Percentiles rank a stretch among this genome's conserved stretches.
phyloP scores from a whole-genome alignment of 495 filamentous ascomycete species.

The Lophiostoma macrostomum region DNA sequence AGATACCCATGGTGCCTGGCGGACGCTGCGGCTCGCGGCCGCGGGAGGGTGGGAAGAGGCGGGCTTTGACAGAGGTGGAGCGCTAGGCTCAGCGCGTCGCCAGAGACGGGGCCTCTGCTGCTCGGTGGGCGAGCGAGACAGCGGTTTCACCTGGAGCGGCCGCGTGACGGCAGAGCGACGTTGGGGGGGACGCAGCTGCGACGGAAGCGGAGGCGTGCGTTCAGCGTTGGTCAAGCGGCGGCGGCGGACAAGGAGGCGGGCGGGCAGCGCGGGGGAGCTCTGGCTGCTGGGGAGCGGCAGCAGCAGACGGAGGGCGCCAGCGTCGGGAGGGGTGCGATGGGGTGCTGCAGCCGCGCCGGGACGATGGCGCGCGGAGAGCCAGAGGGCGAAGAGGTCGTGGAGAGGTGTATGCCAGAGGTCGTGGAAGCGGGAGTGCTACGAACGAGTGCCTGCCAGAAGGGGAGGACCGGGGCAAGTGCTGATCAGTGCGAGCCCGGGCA shows the following conservation, averaged over 20 bases:
- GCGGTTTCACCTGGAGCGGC: background rate
- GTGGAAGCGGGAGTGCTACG: too few relatives aligned
- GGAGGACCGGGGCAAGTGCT: too few relatives aligned
- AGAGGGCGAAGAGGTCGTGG: background rate
- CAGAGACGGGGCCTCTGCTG: background rate
- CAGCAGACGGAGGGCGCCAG: background rate
- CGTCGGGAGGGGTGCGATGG: background rate
- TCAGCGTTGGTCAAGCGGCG: background rate
- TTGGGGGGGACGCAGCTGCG: background rate
- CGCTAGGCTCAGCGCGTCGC: constrained; percentile 26
- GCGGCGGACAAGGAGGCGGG: background rate
- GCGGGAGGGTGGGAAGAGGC: constrained; percentile 24
- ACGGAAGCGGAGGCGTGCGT: constrained; percentile 1
- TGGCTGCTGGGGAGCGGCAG: background rate
- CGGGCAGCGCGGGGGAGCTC: background rate
- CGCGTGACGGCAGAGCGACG: background rate
- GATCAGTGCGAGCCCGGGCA: too few relatives aligned
- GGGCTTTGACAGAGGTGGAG: constrained; percentile 23
- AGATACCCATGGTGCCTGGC: constrained; percentile 72
- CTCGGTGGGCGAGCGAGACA: constrained; percentile 4
- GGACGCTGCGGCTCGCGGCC: constrained; percentile 25
- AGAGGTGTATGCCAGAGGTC: too few relatives aligned
- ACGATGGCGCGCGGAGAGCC: background rate
- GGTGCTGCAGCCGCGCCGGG: background rate
- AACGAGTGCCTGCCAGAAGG: too few relatives aligned